Evolutionary conservation across 345 rosid genomes (phyloP), one percentile per base, ranked within the genome.

Genomic region (Carallia brachiata): DNA sequence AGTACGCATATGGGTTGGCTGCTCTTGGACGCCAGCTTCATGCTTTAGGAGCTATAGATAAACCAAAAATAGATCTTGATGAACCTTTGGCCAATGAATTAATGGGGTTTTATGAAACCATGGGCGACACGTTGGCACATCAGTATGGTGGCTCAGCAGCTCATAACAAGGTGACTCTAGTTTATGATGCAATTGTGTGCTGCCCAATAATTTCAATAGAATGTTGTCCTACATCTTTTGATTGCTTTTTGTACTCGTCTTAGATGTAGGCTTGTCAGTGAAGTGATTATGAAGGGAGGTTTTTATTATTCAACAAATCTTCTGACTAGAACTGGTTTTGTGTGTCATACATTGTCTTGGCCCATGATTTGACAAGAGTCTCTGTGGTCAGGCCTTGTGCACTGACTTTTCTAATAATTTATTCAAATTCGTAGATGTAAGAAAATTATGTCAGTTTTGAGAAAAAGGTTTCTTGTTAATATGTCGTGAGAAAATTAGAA

Each of bases 91-190:
- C 99, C 56, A 86, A 86, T 74, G 83, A 82, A 59, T 81, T 96
- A 69, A 96, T 96, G 99, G 87, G 84, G 27, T 84, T 89, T 76
- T 92, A 90, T 68, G 93, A 90, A 81, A 87, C 82, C 62, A 90
- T 88, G 97, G 97, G 97, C 36, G 97, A 90, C 84, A 88, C 93
- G 31, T 87, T 90, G 44, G 93, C 97, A 7, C 92, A 90, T 65
- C 97, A 90, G 69, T 90, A 90, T 81, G 93, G 93, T 69, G 97
- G 97, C 75, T 90, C 97, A 12, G 97, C 93, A 7, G 97, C 97
- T 68, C 97, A 90, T 75, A 88, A 90, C 15, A 56, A 56, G 60
- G 60, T 56, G 31, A 56, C n/a, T n/a, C n/a, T 27, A 56, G 6
- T 23, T 27, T 23, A 5, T 27, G 31, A 56, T 7, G 17, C 12